Percentiles rank a stretch among this genome's conserved stretches.
Evolutionary conservation across 805 yeast genomes (phyloP).

Genomic region (Zygotorulaspora chibaensis): DNA sequence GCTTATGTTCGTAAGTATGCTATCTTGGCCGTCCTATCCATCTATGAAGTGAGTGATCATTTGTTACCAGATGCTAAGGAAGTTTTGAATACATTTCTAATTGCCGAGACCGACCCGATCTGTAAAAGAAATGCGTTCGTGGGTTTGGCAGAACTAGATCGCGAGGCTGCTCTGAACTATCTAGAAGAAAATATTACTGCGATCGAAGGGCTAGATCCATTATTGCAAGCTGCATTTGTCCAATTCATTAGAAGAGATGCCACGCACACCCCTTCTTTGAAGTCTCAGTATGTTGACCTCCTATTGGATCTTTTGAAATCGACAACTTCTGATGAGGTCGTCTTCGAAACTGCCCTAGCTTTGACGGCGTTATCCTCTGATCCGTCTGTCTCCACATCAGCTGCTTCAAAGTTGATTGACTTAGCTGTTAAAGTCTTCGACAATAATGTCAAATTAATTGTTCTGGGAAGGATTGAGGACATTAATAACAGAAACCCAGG

Average conservation of each 20-base stretch:
- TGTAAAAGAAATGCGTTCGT: slow-evolving; percentile 95
- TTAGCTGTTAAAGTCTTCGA: slow-evolving; percentile 91
- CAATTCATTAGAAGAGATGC: slow-evolving; percentile 89
- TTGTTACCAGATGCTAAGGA: slow-evolving; percentile 95
- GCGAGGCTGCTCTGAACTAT: slow-evolving; percentile 79
- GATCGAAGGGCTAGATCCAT: slow-evolving; percentile 67
- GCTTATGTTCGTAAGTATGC: slow-evolving; percentile 98
- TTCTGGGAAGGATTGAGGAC: slow-evolving; percentile 77
- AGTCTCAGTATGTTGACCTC: slow-evolving; percentile 65
- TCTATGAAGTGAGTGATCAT: slow-evolving; percentile 77
- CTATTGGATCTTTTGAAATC: slow-evolving; percentile 69
- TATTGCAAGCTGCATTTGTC: slow-evolving; percentile 82
- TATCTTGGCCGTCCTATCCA: slow-evolving; percentile 80
- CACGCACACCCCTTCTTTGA: slow-evolving; percentile 54
- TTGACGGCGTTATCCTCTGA: slow-evolving; percentile 57
- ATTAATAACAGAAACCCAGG: slow-evolving; percentile 75
- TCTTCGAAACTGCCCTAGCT: slow-evolving; percentile 88
- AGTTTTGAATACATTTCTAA: slow-evolving; percentile 65
- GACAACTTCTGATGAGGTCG: slow-evolving; percentile 56
- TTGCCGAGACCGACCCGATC: slow-evolving; percentile 83
- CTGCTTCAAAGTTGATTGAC: slow-evolving; percentile 83
- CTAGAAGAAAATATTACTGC: slow-evolving; percentile 63
- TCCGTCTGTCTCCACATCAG: slow-evolving; percentile 64
- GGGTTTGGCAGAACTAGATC: slow-evolving; percentile 73
- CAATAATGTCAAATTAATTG: slow-evolving; percentile 89